Percentiles rank a stretch among this genome's conserved stretches.
Conservation (phyloP, 805 yeast species). For the Candida orba region DNA sequence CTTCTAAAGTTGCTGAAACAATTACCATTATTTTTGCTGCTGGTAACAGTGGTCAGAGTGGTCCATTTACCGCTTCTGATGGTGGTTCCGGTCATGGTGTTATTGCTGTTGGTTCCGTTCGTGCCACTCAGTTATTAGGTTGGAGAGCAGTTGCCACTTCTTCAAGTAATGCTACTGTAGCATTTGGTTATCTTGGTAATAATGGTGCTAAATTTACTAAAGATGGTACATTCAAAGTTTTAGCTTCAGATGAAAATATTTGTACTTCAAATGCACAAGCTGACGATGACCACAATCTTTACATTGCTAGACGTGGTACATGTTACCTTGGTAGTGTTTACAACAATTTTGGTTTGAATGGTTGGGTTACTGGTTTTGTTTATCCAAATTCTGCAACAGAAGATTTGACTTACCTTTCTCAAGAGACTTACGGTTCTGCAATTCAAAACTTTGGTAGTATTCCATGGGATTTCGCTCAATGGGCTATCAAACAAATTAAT, state of each 20-base stretch:
- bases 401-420: neutral
- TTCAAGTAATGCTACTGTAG: slow-evolving; percentile 6
- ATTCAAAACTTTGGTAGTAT: slow-evolving; percentile 4
- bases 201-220: neutral
- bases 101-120: slow-evolving; percentile 11
- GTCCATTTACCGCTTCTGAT: slow-evolving; percentile 9
- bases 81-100: slow-evolving; percentile 13
- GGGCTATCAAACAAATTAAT: slow-evolving; percentile 3
- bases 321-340: slow-evolving; percentile 1
- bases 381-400: neutral
- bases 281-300: neutral
- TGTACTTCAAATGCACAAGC: neutral
- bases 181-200: slow-evolving; percentile 7
- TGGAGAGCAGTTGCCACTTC: slow-evolving; percentile 7
- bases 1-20: slow-evolving; percentile 9
- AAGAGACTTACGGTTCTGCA: neutral
- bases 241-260: slow-evolving; percentile 1
- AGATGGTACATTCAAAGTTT: slow-evolving; percentile 5
- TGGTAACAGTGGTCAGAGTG: slow-evolving; percentile 12
- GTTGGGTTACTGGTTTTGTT: neutral
- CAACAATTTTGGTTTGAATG: neutral
- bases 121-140: slow-evolving; percentile 7
- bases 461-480: slow-evolving; percentile 7
- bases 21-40: slow-evolving; percentile 12
- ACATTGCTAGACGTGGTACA: slow-evolving; percentile 6